Conservation (phyloP, 2,329 filamentous ascomycete species). For the Coleophoma cylindrospora region DNA sequence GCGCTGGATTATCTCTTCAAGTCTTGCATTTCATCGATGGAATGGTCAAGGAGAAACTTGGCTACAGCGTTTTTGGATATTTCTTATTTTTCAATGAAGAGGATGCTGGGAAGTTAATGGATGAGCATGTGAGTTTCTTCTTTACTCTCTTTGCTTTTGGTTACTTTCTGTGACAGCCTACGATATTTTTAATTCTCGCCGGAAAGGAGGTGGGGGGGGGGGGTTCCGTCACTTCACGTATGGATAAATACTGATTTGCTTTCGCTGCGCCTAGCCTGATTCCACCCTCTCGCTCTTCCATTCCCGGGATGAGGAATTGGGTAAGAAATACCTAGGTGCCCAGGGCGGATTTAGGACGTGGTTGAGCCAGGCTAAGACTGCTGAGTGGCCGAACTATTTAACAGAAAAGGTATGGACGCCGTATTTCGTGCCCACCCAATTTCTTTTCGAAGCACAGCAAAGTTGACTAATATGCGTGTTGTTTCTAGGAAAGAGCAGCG, state of each 20-base stretch:
- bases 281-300: slow-evolving; percentile 10
- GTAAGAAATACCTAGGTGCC: slow-evolving; percentile 14
- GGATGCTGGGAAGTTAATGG: slow-evolving; percentile 10
- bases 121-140: slow-evolving; percentile 10
- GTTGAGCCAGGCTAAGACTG: slow-evolving; percentile 7
- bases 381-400: slow-evolving; percentile 4
- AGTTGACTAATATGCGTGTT: no score
- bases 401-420: slow-evolving; percentile 4
- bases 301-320: slow-evolving; percentile 5
- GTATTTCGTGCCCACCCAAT: no score
- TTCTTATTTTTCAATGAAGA: slow-evolving; percentile 16
- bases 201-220: no score
- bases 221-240: no score
- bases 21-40: slow-evolving; percentile 8
- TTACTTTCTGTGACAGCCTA: not conserved
- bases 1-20: not conserved
- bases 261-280: slow-evolving; percentile 1
- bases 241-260: no score
- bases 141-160: not conserved
- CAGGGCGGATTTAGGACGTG: slow-evolving; percentile 10
- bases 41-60: slow-evolving; percentile 6
- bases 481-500: slow-evolving; percentile 4
- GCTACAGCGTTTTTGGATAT: slow-evolving; percentile 15
- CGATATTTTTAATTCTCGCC: not conserved
- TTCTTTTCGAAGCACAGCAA: no score